A percentile compares a stretch with the other conserved stretches of the same genome.
Conservation (phyloP, 108 stramenopile species). For the Mediolabrus comicus region DNA sequence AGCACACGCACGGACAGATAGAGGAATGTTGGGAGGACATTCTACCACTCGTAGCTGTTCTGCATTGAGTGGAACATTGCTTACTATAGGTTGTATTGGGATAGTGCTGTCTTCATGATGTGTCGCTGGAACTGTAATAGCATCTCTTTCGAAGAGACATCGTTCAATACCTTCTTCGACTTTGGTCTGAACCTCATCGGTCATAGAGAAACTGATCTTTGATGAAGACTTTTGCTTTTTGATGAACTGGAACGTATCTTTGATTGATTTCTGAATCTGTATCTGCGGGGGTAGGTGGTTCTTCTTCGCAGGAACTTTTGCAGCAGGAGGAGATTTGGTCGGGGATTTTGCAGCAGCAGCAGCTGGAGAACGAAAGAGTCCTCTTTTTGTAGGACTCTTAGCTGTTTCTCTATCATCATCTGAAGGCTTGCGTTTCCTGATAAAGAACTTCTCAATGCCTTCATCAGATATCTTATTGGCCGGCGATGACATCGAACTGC, state of each 20-base stretch:
- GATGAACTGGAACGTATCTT: not conserved
- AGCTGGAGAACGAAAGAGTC: too few species aligned
- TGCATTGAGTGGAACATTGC: not conserved
- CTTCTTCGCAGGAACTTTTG: not conserved
- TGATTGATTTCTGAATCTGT: not conserved
- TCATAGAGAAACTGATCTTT: not conserved
- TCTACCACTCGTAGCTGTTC: not conserved
- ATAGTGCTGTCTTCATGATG: not conserved
- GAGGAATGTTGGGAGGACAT: not conserved
- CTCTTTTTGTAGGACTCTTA: not conserved
- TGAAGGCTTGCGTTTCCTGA: not conserved
- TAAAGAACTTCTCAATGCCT: not conserved
- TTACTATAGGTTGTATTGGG: not conserved
- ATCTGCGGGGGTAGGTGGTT: too few species aligned
- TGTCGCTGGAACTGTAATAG: not conserved
- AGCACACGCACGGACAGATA: constrained; percentile 9
- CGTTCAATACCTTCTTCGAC: not conserved
- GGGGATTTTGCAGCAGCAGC: too few species aligned
- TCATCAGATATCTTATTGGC: not conserved
- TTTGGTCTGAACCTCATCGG: not conserved
- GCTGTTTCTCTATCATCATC: not conserved
- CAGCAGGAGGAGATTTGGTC: too few species aligned
- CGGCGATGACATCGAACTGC: not conserved
- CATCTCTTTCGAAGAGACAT: not conserved
- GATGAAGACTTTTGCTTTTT: not conserved